Conservation (phyloP, 176 grass and related monocot species). For the Thinopyrum elongatum region DNA sequence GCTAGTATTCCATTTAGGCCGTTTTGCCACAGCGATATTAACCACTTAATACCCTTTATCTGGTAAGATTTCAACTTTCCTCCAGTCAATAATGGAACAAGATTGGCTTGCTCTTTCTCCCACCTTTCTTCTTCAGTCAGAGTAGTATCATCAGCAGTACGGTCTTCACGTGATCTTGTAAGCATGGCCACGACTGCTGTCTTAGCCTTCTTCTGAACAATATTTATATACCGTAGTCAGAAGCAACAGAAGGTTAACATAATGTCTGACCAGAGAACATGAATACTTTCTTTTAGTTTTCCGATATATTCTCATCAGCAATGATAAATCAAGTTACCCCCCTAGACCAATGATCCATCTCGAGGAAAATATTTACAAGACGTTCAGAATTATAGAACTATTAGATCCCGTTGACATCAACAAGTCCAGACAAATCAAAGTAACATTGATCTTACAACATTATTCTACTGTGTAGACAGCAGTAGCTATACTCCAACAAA, state of each 20-base stretch:
- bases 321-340: neutral
- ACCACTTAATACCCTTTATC: constrained; percentile 99
- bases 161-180: constrained; percentile 65
- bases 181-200: constrained; percentile 91
- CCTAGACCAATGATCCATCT: neutral
- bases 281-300: neutral
- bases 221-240: constrained; percentile 9
- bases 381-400: neutral
- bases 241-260: neutral
- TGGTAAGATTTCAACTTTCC: constrained; percentile 91
- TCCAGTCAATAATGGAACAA: constrained; percentile 92
- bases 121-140: constrained; percentile 72
- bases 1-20: constrained; percentile 93
- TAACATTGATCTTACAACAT: neutral
- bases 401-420: neutral
- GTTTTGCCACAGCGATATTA: constrained; percentile 97
- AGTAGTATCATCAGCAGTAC: constrained; percentile 47
- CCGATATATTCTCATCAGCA: neutral
- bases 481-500: neutral
- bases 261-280: neutral
- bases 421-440: neutral
- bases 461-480: neutral
- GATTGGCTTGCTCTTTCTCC: constrained; percentile 70
- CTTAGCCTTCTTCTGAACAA: constrained; percentile 79
- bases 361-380: neutral